Base-by-base conservation (phyloP, 805 yeast species). In the Candida verbasci region DNA sequence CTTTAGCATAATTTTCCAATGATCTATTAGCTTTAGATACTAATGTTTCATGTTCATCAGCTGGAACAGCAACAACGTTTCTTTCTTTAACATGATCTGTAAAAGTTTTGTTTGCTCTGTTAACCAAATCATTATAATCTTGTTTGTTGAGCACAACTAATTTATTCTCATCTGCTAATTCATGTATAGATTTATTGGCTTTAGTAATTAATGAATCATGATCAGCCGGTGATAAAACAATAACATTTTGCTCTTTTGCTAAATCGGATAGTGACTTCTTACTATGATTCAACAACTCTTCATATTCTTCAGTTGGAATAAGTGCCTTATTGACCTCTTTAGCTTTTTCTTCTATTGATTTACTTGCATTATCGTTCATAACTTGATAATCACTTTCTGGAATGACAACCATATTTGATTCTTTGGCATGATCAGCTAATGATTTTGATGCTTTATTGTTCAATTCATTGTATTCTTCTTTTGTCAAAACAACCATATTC, bases 121-220 rank as follows among this genome's bases (percentile, higher is more conserved):
- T 2, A 4, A 24, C 17, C 14, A 41, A 35, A 7, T 32, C 33
- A n/a, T 31, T 26, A 39, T 49, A 48, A 28, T 50, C 50, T 2
- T 44, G 31, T 6, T 25, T 31, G 7, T 39, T 34, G 20, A 45
- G 14, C 3, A 29, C 45, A 12, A 35, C 27, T 5, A 29, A 16
- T 12, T 41, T 31, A n/a, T 34, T 17, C 5, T 38, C 38, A 4
- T 17, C 17, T 4, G 51, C 55, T 23, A 43, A 47, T 17, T 49
- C 43, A 4, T 52, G 9, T 12, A 58, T 23, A 4, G 72, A 68
- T 6, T 32, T 39, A 4, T 50, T 29, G 1, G 37, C 48, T 24
- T 18, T 28, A 27, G 12, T 34, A 34, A 2, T 40, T 31, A 35
- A 31, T 30, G 39, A 24, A 3, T 26, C 27, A 16, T 35, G 31